Conservation (phyloP, 768 basidiomycete species). For the Mycena olivaceomarginata region DNA sequence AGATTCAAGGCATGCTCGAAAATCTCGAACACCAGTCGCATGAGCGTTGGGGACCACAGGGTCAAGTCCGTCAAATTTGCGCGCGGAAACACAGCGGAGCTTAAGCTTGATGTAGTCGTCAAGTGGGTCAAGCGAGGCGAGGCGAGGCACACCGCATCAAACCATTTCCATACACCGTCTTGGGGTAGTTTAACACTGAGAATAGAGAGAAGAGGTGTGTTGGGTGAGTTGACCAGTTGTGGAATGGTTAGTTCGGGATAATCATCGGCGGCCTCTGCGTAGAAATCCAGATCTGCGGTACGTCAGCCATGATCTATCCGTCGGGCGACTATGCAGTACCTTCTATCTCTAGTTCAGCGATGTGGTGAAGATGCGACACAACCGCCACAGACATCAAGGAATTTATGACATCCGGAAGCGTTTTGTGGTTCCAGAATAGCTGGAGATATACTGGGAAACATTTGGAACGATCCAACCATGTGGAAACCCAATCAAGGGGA, state of each 20-base stretch:
- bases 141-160: conserved; percentile 20
- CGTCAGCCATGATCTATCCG: not conserved
- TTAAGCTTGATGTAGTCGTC: not conserved
- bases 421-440: conserved; percentile 23
- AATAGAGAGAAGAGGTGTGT: too few relatives aligned
- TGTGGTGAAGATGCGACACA: conserved; percentile 27
- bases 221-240: too few relatives aligned
- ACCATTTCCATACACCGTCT: conserved; percentile 31
- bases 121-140: conserved; percentile 25
- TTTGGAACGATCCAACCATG: conserved; percentile 36
- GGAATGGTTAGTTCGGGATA: too few relatives aligned
- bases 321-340: not conserved
- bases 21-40: conserved; percentile 15
- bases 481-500: conserved; percentile 32
- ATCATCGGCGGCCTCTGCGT: conserved; percentile 1
- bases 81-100: conserved; percentile 19
- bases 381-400: not conserved
- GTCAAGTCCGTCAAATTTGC: conserved; percentile 21
- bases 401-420: conserved; percentile 14
- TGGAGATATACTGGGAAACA: conserved; percentile 30
- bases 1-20: conserved; percentile 24
- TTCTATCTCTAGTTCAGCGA: conserved; percentile 24
- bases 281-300: not conserved
- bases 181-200: conserved; percentile 28
- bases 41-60: conserved; percentile 18